Conservation (phyloP, 2,329 filamentous ascomycete genomes). For the Pezicula rhizophila region DNA sequence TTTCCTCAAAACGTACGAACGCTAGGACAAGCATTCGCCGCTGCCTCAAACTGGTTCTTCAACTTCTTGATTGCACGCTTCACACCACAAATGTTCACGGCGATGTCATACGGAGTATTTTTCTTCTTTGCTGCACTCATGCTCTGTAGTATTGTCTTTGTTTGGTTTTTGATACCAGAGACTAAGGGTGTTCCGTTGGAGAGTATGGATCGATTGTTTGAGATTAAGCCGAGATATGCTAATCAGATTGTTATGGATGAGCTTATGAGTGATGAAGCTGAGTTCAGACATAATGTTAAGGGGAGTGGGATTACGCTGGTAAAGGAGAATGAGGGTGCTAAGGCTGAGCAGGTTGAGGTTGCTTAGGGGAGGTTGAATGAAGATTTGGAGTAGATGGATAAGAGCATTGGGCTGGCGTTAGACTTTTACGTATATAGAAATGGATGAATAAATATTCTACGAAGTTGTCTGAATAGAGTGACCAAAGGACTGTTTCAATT, state of each 20-base stretch:
- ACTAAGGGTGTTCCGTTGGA: conserved; percentile 62
- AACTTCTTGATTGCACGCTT: conserved; percentile 60
- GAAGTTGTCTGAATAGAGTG: not conserved
- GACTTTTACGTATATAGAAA: not conserved
- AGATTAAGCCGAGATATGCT: conserved; percentile 12
- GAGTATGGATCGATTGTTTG: conserved; percentile 53
- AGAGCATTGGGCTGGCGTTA: not conserved
- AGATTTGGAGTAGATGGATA: not conserved
- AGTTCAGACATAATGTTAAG: conserved; percentile 18
- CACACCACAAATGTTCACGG: conserved; percentile 17
- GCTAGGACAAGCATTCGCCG: conserved; percentile 50
- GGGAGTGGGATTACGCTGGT: conserved; percentile 14
- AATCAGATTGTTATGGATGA: conserved; percentile 20
- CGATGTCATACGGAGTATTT: conserved; percentile 18
- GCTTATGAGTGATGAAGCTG: conserved; percentile 16
- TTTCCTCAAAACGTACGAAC: conserved; percentile 46
- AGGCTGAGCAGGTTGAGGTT: conserved; percentile 16
- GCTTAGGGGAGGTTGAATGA: conserved; percentile 5
- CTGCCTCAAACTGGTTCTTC: conserved; percentile 65
- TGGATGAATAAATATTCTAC: not conserved
- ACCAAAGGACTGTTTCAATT: no score
- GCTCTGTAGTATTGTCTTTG: conserved; percentile 50
- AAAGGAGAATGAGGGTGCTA: conserved; percentile 17
- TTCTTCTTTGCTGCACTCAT: conserved; percentile 37
- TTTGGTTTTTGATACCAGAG: conserved; percentile 59